Percentiles rank a stretch among this genome's conserved stretches.
These are phyloP conservation scores for Phytophthora constricta DNA, from an alignment of 352 stramenopile genomes.

Conservation along the genomic window DNA sequence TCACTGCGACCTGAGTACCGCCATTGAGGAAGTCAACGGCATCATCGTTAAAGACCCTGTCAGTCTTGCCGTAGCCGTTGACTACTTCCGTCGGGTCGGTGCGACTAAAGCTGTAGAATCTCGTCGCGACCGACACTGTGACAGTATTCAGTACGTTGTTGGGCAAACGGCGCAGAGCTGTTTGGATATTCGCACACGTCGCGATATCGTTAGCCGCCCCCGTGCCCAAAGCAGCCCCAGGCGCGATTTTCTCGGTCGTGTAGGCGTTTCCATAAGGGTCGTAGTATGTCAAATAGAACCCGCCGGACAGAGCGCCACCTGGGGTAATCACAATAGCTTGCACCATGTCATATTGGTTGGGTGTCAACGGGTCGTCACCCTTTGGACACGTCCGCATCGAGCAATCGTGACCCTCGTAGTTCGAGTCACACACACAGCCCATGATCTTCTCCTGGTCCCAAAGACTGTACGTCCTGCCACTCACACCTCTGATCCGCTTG, in stretches of 20 bases:
- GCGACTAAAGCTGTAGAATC: slow-evolving; percentile 39
- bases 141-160: slow-evolving; percentile 78
- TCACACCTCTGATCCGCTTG: slow-evolving; percentile 46
- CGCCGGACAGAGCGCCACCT: background rate
- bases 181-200: slow-evolving; percentile 50
- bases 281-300: slow-evolving; percentile 65
- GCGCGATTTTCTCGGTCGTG: slow-evolving; percentile 52
- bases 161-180: slow-evolving; percentile 48
- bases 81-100: background rate
- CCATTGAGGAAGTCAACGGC: background rate
- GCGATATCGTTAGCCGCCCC: background rate
- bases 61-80: background rate
- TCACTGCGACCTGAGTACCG: background rate
- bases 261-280: slow-evolving; percentile 80
- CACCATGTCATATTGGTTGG: slow-evolving; percentile 58
- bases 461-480: slow-evolving; percentile 48
- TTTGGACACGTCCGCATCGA: slow-evolving; percentile 57
- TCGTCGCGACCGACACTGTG: slow-evolving; percentile 7
- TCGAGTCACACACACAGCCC: slow-evolving; percentile 78
- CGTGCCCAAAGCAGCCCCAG: too few species aligned
- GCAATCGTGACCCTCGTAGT: slow-evolving; percentile 64
- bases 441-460: slow-evolving; percentile 88
- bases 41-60: slow-evolving; percentile 11
- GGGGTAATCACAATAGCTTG: slow-evolving; percentile 37
- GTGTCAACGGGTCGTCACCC: slow-evolving; percentile 73